Evolutionary conservation across 306 rosid species (phyloP).

Genomic region (Vachellia pachyceras): DNA sequence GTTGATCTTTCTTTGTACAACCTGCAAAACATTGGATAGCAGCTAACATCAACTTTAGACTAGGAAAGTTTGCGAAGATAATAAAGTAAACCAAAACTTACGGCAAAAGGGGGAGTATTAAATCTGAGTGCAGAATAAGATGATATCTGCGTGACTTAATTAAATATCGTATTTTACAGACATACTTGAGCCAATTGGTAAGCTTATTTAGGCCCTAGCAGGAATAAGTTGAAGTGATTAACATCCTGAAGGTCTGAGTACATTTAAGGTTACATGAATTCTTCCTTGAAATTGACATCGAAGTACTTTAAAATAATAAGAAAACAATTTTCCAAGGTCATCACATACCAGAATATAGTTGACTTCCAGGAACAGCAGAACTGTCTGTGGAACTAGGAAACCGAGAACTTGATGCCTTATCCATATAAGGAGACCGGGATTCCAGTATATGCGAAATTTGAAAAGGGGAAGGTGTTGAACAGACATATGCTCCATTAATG

Average conservation of each 20-base stretch:
- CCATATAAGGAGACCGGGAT: conserved; percentile 62
- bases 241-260: conserved; percentile 11
- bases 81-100: conserved; percentile 17
- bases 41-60: conserved; percentile 33
- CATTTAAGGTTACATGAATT: conserved; percentile 24
- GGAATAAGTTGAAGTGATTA: conserved; percentile 13
- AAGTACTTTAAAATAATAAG: conserved; percentile 23
- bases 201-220: conserved; percentile 6
- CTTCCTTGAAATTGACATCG: conserved; percentile 30
- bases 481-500: conserved; percentile 83
- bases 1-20: conserved; percentile 50
- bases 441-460: conserved; percentile 84
- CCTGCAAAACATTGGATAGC: conserved; percentile 54
- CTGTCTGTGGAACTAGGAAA: conserved; percentile 43
- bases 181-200: not conserved
- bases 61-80: conserved; percentile 16
- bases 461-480: conserved; percentile 82
- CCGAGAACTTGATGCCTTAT: conserved; percentile 51
- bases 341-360: conserved; percentile 56
- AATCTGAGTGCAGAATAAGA: too few species aligned
- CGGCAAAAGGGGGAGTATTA: not conserved
- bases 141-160: too few species aligned
- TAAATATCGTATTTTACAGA: too few species aligned
- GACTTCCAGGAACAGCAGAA: conserved; percentile 54
- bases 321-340: conserved; percentile 32